Base-by-base conservation (phyloP, 2,329 filamentous ascomycete species). In the Botrytis paeoniae region DNA sequence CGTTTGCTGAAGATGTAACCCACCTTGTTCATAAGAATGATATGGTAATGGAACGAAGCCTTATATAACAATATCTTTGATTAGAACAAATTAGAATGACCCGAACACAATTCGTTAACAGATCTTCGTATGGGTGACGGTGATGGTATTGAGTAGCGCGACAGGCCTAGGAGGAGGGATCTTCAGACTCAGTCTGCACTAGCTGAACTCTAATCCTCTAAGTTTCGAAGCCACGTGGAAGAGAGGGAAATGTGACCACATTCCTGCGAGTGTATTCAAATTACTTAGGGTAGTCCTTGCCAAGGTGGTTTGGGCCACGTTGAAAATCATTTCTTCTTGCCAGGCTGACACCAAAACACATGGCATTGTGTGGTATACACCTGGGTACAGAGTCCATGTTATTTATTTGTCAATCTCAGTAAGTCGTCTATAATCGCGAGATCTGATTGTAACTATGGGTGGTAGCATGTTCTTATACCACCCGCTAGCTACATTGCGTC, bases 401-500 rank as follows among this genome's bases (percentile, higher is more conserved):
- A 1, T 48, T 0, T 10, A 48, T 48, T 48, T 25, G 0, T 9
- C 8, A 48, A 25, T 10, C 2, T 25, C 22, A 25, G 20, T 48
- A 0, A 48, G 25, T 12, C 8, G 4, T 0, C 8, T 48, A 1
- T 10, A 25, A 9, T 25, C 22, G 8, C 12, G 25, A 51, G 25
- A 51, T 51, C 10, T 14, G 1, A 0, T 51, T 16, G 25, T 51
- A n/a, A n/a, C 25, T 14, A 51, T n/a, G 3, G 12, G 5, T n/a
- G 25, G 6, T n/a, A n/a, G 4, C 0, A 51, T 16, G 22, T n/a
- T 51, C 4, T 14, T 3, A 6, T 51, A 14, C 10, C 4, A 0
- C 22, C 4, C 4, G 48, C 22, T 51, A 6, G 4, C 0, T 51
- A n/a, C 1, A n/a, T n/a, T 4, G 1, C 48, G 37, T 37, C 37